These are phyloP conservation scores for Malassezia pachydermatis DNA, from an alignment of 1,284 basidiomycete genomes.

Conservation along the genomic window DNA sequence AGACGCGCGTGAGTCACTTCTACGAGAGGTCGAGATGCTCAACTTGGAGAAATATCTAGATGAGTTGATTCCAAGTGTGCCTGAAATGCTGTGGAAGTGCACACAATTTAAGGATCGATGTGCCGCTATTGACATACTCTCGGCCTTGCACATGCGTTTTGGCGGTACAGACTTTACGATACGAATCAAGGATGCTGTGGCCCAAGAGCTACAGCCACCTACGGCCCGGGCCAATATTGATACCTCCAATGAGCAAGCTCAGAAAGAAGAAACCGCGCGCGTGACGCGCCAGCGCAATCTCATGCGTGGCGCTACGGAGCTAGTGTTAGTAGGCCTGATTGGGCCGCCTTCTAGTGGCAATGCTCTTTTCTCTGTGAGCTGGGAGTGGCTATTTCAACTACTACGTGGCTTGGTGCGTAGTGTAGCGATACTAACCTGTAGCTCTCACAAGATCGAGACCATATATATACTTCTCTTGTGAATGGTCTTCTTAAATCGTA, in stretches of 20 bases:
- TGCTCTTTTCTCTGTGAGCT: conserved; percentile 1
- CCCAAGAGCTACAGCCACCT: conserved; percentile 55
- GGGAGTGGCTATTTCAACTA: conserved; percentile 56
- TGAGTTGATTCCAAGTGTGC: conserved; percentile 74
- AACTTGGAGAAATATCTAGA: conserved; percentile 92
- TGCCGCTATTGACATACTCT: conserved; percentile 72
- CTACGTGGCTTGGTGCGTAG: conserved; percentile 50
- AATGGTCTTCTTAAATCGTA: conserved; percentile 75
- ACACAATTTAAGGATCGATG: conserved; percentile 81
- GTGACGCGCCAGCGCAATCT: conserved; percentile 72
- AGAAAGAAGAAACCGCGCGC: conserved; percentile 79
- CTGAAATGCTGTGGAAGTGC: conserved; percentile 75
- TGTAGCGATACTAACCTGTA: background rate
- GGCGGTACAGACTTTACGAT: conserved; percentile 62
- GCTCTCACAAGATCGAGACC: conserved; percentile 70
- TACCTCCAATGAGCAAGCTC: conserved; percentile 66
- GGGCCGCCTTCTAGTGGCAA: conserved; percentile 4
- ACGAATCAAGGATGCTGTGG: conserved; percentile 59
- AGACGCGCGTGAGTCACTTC: conserved; percentile 49
- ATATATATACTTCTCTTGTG: conserved; percentile 73
- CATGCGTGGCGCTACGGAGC: conserved; percentile 74
- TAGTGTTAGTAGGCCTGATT: conserved; percentile 69
- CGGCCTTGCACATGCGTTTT: conserved; percentile 77
- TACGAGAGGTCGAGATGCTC: conserved; percentile 71
- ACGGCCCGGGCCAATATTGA: conserved; percentile 53